Evolutionary conservation across 2,329 filamentous ascomycete genomes (phyloP).

Genomic region (Cryphonectria parasitica): DNA sequence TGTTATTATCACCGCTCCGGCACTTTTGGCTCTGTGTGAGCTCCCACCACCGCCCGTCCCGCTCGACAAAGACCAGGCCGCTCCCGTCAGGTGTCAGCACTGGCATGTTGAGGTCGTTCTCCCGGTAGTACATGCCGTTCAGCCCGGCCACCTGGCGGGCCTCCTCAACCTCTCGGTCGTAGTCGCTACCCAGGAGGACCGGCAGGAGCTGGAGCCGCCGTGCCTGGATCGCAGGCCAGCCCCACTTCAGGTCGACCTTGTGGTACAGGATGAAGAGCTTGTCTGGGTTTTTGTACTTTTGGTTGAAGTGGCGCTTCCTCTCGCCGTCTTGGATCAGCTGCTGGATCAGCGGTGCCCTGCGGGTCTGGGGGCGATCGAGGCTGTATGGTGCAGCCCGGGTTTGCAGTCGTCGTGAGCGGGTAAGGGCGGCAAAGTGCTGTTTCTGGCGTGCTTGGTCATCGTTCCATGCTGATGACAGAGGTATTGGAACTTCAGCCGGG

Average conservation of each 20-base stretch:
- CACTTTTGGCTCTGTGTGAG: slow-evolving; percentile 25
- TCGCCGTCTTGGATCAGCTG: background rate
- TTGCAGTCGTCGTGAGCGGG: slow-evolving; percentile 14
- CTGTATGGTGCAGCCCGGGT: slow-evolving; percentile 16
- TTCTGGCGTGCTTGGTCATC: background rate
- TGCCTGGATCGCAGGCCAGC: slow-evolving; percentile 25
- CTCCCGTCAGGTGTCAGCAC: slow-evolving; percentile 28
- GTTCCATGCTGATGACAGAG: background rate
- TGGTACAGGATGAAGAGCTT: slow-evolving; percentile 29
- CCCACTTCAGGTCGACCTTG: slow-evolving; percentile 27
- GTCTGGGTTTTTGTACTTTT: slow-evolving; percentile 25
- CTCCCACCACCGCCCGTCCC: slow-evolving; percentile 26
- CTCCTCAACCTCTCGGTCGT: slow-evolving; percentile 28
- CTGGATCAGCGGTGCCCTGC: background rate
- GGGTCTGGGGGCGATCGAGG: background rate
- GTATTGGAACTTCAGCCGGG: slow-evolving; percentile 1
- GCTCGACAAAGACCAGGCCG: slow-evolving; percentile 24
- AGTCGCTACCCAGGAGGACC: slow-evolving; percentile 21
- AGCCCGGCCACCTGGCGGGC: slow-evolving; percentile 26
- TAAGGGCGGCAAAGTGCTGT: background rate
- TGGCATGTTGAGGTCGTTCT: slow-evolving; percentile 31
- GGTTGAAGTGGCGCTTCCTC: slow-evolving; percentile 29
- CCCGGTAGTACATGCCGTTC: slow-evolving; percentile 28
- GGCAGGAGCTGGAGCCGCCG: slow-evolving; percentile 26
- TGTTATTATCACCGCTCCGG: slow-evolving; percentile 4